Base-by-base conservation (phyloP, 768 basidiomycete genomes). In the Amanita inopinata region DNA sequence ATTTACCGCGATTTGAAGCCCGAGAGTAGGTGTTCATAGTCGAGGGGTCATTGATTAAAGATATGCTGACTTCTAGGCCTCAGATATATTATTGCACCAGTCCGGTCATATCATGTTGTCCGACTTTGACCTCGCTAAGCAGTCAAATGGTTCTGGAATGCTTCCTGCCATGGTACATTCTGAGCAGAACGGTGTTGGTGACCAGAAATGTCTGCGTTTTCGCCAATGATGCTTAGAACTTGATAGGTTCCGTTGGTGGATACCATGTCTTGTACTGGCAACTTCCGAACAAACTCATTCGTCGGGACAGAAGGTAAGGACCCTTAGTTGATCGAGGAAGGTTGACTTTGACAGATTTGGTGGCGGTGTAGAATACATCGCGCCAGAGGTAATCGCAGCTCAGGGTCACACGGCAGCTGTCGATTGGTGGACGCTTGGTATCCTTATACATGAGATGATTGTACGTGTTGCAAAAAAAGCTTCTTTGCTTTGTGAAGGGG, bases 101-200 rank as follows among this genome's bases (percentile, higher is more conserved):
- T 91, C 92, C 8, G 96, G 96, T 12, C 96, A 99, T 64, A 97
- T 99, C 55, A 97, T 98, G 94, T 65, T 99, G 54, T 98, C 96
- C 34, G 96, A 99, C 64, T 99, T 99, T 63, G 96, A 99, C 66
- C 75, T 99, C 24, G 94, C 94, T 14, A 99, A 98, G 60, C 92
- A 94, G 59, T 90, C 89, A 28, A 83, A 73, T 41, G 88, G 87
- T 51, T 80, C 79, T 17, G 87, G 83, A 18, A 83, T 85, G 40
- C 75, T 86, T 54, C 92, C 93, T 19, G 87, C 83, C 4, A 84
- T 80, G 57, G 84, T 97, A 46, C 87, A 86, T 53, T 83, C 79
- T 51, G 91, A 83, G 53, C 76, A 83, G 23, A 92, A 90, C 60
- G 94, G 94, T 60, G 90, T 91, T 63, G 62, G 82, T 70, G 20